phyloP scores from a whole-genome alignment of 306 rosid genomes.

The Casuarina equisetifolia region DNA sequence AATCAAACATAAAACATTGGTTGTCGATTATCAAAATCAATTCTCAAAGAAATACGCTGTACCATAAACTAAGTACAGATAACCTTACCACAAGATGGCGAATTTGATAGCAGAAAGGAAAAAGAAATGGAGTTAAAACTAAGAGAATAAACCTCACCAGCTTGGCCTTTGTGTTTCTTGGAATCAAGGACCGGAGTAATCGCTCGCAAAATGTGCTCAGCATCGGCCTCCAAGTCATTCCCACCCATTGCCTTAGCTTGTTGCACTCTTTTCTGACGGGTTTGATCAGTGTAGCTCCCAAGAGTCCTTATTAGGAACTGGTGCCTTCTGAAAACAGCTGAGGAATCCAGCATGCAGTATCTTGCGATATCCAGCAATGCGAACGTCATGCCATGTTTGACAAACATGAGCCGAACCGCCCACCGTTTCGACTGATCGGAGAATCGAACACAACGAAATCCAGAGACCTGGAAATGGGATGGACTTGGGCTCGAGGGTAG shows the following conservation, averaged over 20 bases:
- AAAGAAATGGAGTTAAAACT: constrained; percentile 9
- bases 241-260: constrained; percentile 27
- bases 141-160: constrained; percentile 50
- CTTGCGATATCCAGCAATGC: constrained; percentile 38
- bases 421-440: constrained; percentile 36
- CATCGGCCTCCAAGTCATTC: constrained; percentile 53
- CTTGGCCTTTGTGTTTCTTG: constrained; percentile 78
- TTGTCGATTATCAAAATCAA: neutral
- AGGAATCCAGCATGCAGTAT: constrained; percentile 53
- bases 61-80: neutral
- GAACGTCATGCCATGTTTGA: constrained; percentile 49
- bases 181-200: constrained; percentile 74
- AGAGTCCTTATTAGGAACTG: constrained; percentile 65
- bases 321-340: constrained; percentile 71
- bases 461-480: neutral
- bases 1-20: neutral
- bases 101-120: neutral
- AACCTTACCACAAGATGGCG: neutral
- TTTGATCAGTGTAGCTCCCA: constrained; percentile 40
- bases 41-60: neutral
- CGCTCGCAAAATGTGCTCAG: constrained; percentile 56
- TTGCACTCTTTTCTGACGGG: constrained; percentile 42
- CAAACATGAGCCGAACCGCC: constrained; percentile 44
- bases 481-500: no score
- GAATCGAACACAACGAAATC: constrained; percentile 1